Base-by-base conservation (phyloP, 768 basidiomycete genomes). In the Austroboletus festivus region DNA sequence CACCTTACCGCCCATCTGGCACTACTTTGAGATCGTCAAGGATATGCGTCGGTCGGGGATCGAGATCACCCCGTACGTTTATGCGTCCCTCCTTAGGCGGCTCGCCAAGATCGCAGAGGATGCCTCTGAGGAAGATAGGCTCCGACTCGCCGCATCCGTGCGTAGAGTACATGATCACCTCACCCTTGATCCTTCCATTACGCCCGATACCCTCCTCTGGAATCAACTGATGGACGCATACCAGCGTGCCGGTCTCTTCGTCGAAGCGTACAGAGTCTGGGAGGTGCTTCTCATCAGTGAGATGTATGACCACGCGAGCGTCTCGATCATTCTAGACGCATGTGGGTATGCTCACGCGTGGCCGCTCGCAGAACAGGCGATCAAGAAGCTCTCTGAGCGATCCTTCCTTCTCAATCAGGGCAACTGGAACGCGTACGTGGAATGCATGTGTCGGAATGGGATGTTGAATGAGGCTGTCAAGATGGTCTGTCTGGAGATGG, bases 151-250 rank as follows among this genome's bases (percentile, higher is more conserved):
- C 11, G 64, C 60, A 5, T 70, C 74, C n/a, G 74, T 85, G 35
- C 79, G 81, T 20, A 79, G 82, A 9, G 74, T 84, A 8, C 90
- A 94, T 63, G 80, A 87, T 50, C 72, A 81, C 47, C 74, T 95
- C 60, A 84, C 82, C n/a, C 73, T 93, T 35, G 90, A 93, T 59
- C 74, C 85, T 13, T 76, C 80, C n/a, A 68, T 93, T 48, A 76
- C 83, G 9, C 86, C 90, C 3, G 85, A 92, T 55, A 67, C 72
- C 12, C 65, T 72, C 3, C 73, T 92, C 12, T 84, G 87, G 78
- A 94, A 93, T 62, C 81, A 89, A 58, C 71, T 96, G 52, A 90
- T 96, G 87, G 81, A 90, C 64, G 83, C 89, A 1, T 97, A 94
- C 67, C 83, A 88, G 57, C 83, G 83, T n/a, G 73, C 85, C 7